Base-by-base conservation (phyloP, 2,329 filamentous ascomycete genomes). In the Fusarium napiforme region DNA sequence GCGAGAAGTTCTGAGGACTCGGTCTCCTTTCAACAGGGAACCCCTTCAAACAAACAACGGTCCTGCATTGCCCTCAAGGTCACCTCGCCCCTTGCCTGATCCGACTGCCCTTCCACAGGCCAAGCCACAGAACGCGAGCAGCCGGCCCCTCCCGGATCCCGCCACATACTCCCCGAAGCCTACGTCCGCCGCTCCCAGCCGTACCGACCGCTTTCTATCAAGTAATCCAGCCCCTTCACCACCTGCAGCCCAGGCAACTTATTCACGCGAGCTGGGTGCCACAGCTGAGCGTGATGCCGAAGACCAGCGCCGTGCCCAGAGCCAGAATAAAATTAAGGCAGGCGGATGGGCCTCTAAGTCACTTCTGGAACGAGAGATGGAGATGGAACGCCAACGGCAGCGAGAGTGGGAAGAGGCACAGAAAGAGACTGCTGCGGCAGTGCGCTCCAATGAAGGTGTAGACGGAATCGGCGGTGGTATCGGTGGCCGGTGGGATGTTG, bases 361-460 rank as follows among this genome's bases (percentile, higher is more conserved):
- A 1, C 85, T 95, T 15, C 87, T 95, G 4, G 93, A 95, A 82
- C 89, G 92, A 34, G 93, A 95, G 82, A 94, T 95, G 92, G 93
- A 95, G 80, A 86, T 92, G 79, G 93, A 95, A 81, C 87, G 93
- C 14, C 89, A 94, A 83, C 86, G 93, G 19, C 93, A 95, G 82
- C 87, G 87, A 63, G 93, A 95, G 80, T 95, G 93, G 93, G 93
- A 96, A 80, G 90, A 93, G 71, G 85, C 90, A 2, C 93, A 96
- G 81, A 86, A 90, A 77, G 89, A 89, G 73, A 88, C 90, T 23
- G 88, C 89, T 28, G 87, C 87, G 62, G 86, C 88, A 0, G 84
- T 85, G 10, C 85, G 85, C 39, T 84, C 87, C 23, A 82, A 83
- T 3, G 87, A 86, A 15, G 86, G 85, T 21, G 86, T 88, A 19